Percentiles rank a stretch among this genome's conserved stretches.
Evolutionary conservation across 768 basidiomycete species (phyloP).

Genomic region (Dendrothele bispora): DNA sequence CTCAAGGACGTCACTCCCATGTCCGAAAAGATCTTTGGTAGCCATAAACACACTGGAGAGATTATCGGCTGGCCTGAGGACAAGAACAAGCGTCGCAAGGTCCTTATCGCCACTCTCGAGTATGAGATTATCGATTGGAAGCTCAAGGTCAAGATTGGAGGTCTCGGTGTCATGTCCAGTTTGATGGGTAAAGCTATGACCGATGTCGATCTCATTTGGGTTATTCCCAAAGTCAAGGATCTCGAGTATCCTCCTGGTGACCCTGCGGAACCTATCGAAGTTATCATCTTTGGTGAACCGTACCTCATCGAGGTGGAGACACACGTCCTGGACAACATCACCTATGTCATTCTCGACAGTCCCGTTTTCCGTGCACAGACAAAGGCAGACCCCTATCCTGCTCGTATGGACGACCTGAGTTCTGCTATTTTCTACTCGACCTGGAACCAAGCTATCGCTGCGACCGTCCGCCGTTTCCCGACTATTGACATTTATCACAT

Average conservation of each 20-base stretch:
- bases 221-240: conserved; percentile 93
- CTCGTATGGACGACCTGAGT: conserved; percentile 95
- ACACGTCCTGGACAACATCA: conserved; percentile 92
- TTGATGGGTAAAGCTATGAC: conserved; percentile 99
- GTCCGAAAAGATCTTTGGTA: conserved; percentile 73
- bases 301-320: conserved; percentile 97
- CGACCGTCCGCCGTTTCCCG: conserved; percentile 83
- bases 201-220: conserved; percentile 93
- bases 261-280: conserved; percentile 91
- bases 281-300: conserved; percentile 94
- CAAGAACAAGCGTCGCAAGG: conserved; percentile 87
- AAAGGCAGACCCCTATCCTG: conserved; percentile 93
- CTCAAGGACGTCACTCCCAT: conserved; percentile 64
- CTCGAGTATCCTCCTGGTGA: conserved; percentile 91
- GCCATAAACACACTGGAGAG: conserved; percentile 59
- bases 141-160: conserved; percentile 96
- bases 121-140: conserved; percentile 99
- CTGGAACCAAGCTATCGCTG: conserved; percentile 96
- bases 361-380: conserved; percentile 97
- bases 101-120: conserved; percentile 89
- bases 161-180: conserved; percentile 96
- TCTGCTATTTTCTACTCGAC: conserved; percentile 98
- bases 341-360: conserved; percentile 90
- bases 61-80: conserved; percentile 96
- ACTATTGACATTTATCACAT: conserved; percentile 93